Base-by-base conservation (phyloP, 208 protist genomes). In the Acanthamoeba culbertsoni region DNA sequence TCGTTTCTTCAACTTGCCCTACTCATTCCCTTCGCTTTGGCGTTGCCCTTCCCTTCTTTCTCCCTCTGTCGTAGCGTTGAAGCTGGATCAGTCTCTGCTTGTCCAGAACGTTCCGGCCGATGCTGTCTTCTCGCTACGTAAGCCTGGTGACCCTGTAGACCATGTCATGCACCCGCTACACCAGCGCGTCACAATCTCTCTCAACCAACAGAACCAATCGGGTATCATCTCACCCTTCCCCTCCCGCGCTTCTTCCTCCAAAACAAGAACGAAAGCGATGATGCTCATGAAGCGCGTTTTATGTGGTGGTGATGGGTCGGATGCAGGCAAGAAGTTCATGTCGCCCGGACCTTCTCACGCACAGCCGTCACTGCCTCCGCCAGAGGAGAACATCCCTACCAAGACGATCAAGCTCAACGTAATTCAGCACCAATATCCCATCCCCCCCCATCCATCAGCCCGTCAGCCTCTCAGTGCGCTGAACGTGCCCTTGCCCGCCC, bases 321-420 rank as follows among this genome's bases (percentile, higher is more conserved):
- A n/a, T 20, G 62, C 31, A 14, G 62, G 62, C n/a, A 71, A 71
- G 62, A 71, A 71, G 62, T 71, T 40, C 62, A 71, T 71, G 62
- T 33, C 23, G 31, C 31, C 28, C 62, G 28, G 62, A 33, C 62
- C 3, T 14, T 71, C 62, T 33, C 62, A 71, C 62, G 62, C 62
- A 4, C 62, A 71, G 62, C 62, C 62, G 33, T 71, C 62, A 33
- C 31, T 71, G 0, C 62, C 62, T 8, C 62, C 62, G 18, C 62
- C 62, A n/a, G 62, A 71, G 28, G 62, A 71, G 33, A 71, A 37
- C 62, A 71, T 71, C 31, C n/a, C 62, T 14, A 35, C 62, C 28
- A 71, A 71, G 62, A 71, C 62, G 31, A 33, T 71, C 62, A 71
- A 71, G 28, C 62, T 71, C 62, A 71, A 71, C 62, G 62, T 71